Percentiles rank a stretch among this genome's conserved stretches.
Conservation (phyloP, 2,329 filamentous ascomycete genomes). For the Daldinia sp. region DNA sequence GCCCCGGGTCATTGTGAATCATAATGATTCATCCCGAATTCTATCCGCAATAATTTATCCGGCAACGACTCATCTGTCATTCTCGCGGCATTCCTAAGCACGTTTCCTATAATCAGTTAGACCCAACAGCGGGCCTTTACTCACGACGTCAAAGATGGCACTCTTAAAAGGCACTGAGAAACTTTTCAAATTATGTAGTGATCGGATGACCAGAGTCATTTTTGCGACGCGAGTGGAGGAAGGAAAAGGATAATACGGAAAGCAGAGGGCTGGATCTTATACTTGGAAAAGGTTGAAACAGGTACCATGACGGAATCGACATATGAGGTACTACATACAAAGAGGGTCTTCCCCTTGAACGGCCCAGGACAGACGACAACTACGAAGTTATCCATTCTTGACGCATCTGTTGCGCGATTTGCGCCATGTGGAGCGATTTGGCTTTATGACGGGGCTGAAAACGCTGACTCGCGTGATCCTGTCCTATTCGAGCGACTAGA, state of each 20-base stretch:
- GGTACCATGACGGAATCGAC: conserved; percentile 15
- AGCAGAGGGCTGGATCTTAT: not conserved
- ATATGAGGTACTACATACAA: conserved; percentile 26
- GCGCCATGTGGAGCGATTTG: conserved; percentile 57
- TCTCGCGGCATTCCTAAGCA: not conserved
- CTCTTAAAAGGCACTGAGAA: not conserved
- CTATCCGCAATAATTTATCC: not conserved
- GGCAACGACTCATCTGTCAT: not conserved
- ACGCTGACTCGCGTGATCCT: conserved; percentile 34
- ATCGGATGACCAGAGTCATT: not conserved
- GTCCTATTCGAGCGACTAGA: conserved; percentile 38
- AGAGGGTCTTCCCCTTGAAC: conserved; percentile 41
- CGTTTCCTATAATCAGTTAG: not conserved
- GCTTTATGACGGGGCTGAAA: conserved; percentile 54
- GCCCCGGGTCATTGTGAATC: not conserved
- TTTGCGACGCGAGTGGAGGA: not conserved
- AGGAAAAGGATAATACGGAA: not conserved
- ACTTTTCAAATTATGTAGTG: not conserved
- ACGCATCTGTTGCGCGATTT: conserved; percentile 58
- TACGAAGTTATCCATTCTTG: conserved; percentile 56
- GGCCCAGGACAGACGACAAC: conserved; percentile 17
- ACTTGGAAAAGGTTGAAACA: not conserved
- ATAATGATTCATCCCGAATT: not conserved
- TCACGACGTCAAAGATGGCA: not conserved
- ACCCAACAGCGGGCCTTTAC: not conserved